Base-by-base conservation (phyloP, 495 filamentous ascomycete species). In the Penicillium soppii region DNA sequence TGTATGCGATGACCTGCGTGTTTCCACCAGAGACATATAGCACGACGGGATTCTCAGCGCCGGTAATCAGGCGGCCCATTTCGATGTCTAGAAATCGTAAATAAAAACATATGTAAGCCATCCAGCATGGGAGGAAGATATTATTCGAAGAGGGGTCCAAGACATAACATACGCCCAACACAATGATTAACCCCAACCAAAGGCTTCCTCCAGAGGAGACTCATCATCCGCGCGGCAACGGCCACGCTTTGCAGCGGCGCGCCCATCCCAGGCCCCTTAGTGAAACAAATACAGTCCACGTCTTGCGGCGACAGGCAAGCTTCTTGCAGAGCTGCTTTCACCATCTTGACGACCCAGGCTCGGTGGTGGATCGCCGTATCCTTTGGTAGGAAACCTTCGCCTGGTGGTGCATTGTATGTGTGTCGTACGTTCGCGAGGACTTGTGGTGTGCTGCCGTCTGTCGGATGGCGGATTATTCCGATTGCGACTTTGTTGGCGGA, bases 1-100 rank as follows among this genome's bases (percentile, higher is more conserved):
- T 89, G 76, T 97, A 98, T 25, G 94, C 94, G 57, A 98, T 97
- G 7, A 97, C 92, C 70, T 97, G 95, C 26, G 92, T 96, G 76
- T 98, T 98, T 46, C 94, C 94, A 47, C 94, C 94, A 15, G 86
- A 91, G 27, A 98, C 94, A 73, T 98, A 98, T 36, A 98, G 76
- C 22, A 98, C 94, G 21, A 97, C 89, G 1, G 94, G 94, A 70
- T 97, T 91, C n/a, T 76, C 63, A 12, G 95, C 90, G 47, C 88
- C 89, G 16, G 94, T 98, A 65, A 98, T 96, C 43, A 89, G 81
- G 30, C 94, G 82, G 21, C 94, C 94, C 94, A 98, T 98, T 75
- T 98, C 94, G 41, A 98, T 97, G 57, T 90, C 82, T 85, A 20
- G 21, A 30, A 15, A 16, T 21, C 7, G 23, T 10, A 27, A n/a